Evolutionary conservation across 2,329 filamentous ascomycete species (phyloP).

Genomic region (Periconia sp.): DNA sequence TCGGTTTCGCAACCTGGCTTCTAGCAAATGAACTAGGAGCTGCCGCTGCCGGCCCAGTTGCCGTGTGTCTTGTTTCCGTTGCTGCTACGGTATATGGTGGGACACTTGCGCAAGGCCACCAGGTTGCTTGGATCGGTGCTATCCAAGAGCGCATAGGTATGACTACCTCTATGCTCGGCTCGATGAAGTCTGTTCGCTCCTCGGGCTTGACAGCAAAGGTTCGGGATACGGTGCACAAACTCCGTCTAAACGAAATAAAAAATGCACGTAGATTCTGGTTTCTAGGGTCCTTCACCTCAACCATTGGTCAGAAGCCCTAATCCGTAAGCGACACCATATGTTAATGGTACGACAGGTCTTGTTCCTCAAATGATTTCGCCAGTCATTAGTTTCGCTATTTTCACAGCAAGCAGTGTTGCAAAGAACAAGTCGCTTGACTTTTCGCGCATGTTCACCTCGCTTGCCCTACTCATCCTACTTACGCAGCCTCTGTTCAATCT

Average conservation of each 20-base stretch:
- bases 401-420: constrained; percentile 5
- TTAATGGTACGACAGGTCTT: too few species aligned
- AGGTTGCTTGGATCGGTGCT: constrained; percentile 57
- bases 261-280: too few species aligned
- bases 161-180: constrained; percentile 56
- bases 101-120: constrained; percentile 50
- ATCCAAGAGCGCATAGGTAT: constrained; percentile 54
- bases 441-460: constrained; percentile 12
- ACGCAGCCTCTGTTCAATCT: constrained; percentile 13
- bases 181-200: constrained; percentile 61
- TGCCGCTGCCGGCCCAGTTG: constrained; percentile 53
- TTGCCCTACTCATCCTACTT: constrained; percentile 13
- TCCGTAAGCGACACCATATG: too few species aligned
- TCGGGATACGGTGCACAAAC: constrained; percentile 44
- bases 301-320: too few species aligned
- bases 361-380: constrained; percentile 9
- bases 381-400: constrained; percentile 14
- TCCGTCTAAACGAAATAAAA: constrained; percentile 49
- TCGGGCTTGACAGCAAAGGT: constrained; percentile 53
- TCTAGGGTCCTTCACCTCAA: not conserved
- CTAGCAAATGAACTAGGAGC: constrained; percentile 50
- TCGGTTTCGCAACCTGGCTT: constrained; percentile 54
- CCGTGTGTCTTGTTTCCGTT: constrained; percentile 46
- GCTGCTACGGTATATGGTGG: constrained; percentile 42
- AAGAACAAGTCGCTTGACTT: constrained; percentile 7